phyloP scores from a whole-genome alignment of 805 yeast genomes.

The Candida vartiovaarae region DNA sequence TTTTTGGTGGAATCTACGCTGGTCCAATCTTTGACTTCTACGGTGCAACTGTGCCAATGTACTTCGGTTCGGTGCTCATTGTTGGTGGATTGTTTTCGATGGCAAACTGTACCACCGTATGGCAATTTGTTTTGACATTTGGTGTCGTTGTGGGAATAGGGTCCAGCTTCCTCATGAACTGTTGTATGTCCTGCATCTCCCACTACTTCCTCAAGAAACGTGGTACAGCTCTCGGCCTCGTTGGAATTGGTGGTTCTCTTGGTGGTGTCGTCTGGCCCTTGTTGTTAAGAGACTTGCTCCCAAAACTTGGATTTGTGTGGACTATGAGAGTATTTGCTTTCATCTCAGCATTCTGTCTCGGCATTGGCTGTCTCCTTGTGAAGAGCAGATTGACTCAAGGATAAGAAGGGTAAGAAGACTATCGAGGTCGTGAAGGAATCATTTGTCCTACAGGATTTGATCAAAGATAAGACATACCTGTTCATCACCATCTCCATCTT shows the following conservation, averaged over 20 bases:
- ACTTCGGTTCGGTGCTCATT: constrained; percentile 37
- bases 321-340: constrained; percentile 41
- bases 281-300: constrained; percentile 31
- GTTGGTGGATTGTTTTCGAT: constrained; percentile 37
- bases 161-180: constrained; percentile 37
- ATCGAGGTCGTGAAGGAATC: constrained; percentile 2
- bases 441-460: constrained; percentile 9
- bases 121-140: constrained; percentile 45
- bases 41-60: constrained; percentile 42
- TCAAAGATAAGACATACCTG: constrained; percentile 27
- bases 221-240: constrained; percentile 36
- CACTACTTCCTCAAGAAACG: constrained; percentile 37
- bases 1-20: constrained; percentile 28
- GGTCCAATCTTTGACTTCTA: constrained; percentile 52
- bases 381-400: constrained; percentile 28
- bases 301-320: constrained; percentile 43
- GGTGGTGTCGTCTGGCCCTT: constrained; percentile 43
- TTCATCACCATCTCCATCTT: constrained; percentile 31
- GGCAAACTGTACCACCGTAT: constrained; percentile 34
- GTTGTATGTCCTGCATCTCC: constrained; percentile 34
- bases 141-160: constrained; percentile 39
- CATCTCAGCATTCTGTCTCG: constrained; percentile 22
- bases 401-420: background rate
- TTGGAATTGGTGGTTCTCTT: constrained; percentile 39
- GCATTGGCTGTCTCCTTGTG: constrained; percentile 28